Base-by-base conservation (phyloP, 768 basidiomycete genomes). In the Saitozyma sp. region DNA sequence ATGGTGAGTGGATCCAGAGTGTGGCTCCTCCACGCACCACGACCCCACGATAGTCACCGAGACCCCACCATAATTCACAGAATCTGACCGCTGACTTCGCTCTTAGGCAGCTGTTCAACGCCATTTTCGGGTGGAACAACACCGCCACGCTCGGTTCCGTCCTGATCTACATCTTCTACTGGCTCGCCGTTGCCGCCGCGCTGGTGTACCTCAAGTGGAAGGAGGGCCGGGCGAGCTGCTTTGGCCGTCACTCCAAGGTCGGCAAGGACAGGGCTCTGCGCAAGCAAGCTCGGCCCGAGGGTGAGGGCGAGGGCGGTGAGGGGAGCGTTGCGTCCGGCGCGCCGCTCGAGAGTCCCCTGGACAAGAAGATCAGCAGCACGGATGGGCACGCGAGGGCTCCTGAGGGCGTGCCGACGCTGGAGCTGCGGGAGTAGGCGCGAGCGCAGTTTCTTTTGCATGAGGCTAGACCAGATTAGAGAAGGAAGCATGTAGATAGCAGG, bases 121-220 rank as follows among this genome's bases (percentile, higher is more conserved):
- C 89, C 45, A 84, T 94, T 54, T 59, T 78, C 51, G 76, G 76
- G 9, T 94, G 92, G 92, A 86, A 86, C 66, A 93, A 94, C 78
- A 89, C 82, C 58, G 93, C 87, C 9, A 87, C 89, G 83, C 56
- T 88, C 62, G 92, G 94, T 11, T 85, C 88, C 1, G 84, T 97
- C 19, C 82, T 95, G n/a, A 82, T 87, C 0, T 98, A 97, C 78
- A 86, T 91, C 53, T 89, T 91, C 79, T 97, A 94, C 82, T 97
- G 94, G 94, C 66, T 96, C 64, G 85, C 87, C 11, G 89, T 89
- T 67, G 86, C 94, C 51, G 84, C 73, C 41, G 82, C 82, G 3
- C 83, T 98, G 56, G 73, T 89, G 55, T 84, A 78, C 69, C 74
- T 81, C 69, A 81, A 81, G 76, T 83, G 80, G 80, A 46, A 70